Percentiles rank a stretch among this genome's conserved stretches.
Evolutionary conservation across 257 asterid species (phyloP).

Genomic region (Solanum neorickii): DNA sequence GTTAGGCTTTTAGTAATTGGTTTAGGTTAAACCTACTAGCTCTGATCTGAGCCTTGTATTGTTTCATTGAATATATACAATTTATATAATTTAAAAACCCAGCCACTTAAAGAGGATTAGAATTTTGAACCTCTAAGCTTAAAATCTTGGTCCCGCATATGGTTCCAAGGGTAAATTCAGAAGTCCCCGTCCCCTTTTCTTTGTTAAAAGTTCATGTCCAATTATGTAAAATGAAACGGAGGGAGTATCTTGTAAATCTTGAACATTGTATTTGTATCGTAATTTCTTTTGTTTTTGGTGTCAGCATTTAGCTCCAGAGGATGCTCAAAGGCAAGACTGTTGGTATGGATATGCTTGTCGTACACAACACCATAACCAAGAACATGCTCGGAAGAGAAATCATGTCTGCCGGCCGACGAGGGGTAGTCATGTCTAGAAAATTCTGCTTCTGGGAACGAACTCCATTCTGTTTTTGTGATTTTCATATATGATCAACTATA

Average conservation of each 20-base stretch:
- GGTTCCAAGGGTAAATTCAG: not conserved
- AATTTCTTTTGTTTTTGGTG: not conserved
- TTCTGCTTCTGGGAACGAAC: not conserved
- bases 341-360: constrained; percentile 95
- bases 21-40: not conserved
- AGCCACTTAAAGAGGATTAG: not conserved
- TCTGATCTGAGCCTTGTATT: not conserved
- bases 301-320: constrained; percentile 63
- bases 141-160: not conserved
- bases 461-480: not conserved
- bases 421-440: constrained; percentile 28
- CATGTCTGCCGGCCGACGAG: constrained; percentile 94
- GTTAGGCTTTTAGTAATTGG: not conserved
- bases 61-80: not conserved
- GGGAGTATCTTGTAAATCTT: not conserved
- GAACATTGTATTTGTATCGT: not conserved
- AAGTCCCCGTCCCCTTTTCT: not conserved
- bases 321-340: constrained; percentile 61
- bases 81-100: not conserved
- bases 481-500: not conserved
- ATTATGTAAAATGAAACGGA: not conserved
- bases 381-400: constrained; percentile 86
- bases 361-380: constrained; percentile 87
- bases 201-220: not conserved
- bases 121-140: not conserved